Conservation (phyloP, 1,284 basidiomycete genomes). For the Sanghuangporus sanghuang region DNA sequence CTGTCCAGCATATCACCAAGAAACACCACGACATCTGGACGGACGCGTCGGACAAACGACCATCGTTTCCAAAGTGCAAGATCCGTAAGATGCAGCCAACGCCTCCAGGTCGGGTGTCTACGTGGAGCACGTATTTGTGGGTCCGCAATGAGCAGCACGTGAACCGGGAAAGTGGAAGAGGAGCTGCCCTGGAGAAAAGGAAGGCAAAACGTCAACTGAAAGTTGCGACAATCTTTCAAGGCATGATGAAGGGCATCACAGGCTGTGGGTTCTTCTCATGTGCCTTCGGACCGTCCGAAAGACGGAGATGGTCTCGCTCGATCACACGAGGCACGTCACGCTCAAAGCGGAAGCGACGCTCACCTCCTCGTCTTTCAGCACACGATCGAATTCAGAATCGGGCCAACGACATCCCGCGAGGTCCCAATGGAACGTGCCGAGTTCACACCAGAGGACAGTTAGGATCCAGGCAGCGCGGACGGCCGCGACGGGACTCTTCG, state of each 20-base stretch:
- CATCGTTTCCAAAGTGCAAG: conserved; percentile 73
- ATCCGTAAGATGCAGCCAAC: conserved; percentile 55
- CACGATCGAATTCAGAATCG: conserved; percentile 18
- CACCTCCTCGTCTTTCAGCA: not conserved
- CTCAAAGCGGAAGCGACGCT: not conserved
- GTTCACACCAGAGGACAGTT: conserved; percentile 66
- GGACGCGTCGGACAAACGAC: conserved; percentile 31
- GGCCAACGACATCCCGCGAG: conserved; percentile 53
- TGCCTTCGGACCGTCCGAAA: not conserved
- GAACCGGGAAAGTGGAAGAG: conserved; percentile 23
- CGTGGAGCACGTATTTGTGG: conserved; percentile 59
- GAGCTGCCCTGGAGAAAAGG: not conserved
- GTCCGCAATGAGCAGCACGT: conserved; percentile 75
- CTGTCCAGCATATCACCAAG: conserved; percentile 76
- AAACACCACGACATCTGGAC: conserved; percentile 62
- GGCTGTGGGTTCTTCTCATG: not conserved
- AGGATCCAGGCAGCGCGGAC: conserved; percentile 57
- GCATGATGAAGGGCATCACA: not conserved
- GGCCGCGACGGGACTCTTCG: not conserved
- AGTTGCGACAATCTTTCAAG: not conserved
- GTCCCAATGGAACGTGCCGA: conserved; percentile 48
- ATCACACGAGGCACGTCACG: not conserved
- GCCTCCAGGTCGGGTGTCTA: conserved; percentile 34
- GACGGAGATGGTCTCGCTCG: not conserved
- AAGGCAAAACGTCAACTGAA: not conserved